phyloP scores from a whole-genome alignment of 2,329 filamentous ascomycete genomes.

The Ophiocordyceps sinensis region DNA sequence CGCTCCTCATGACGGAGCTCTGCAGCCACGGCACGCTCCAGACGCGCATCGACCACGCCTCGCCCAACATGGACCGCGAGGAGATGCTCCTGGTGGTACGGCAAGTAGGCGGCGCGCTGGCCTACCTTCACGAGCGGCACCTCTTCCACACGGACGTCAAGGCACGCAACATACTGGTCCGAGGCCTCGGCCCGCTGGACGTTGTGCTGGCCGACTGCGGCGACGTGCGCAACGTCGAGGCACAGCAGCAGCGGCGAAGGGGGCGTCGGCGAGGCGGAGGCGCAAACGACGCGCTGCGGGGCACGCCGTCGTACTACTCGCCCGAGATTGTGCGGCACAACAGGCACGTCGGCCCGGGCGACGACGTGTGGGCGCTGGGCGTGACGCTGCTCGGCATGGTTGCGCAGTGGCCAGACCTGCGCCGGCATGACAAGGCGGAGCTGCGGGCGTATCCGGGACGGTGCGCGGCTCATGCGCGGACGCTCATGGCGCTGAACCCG shows the following conservation, averaged over 20 bases:
- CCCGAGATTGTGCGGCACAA: conserved; percentile 11
- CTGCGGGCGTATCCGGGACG: conserved; percentile 9
- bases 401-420: conserved; percentile 11
- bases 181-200: conserved; percentile 11
- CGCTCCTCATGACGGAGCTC: conserved; percentile 16
- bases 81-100: conserved; percentile 8
- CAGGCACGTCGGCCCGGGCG: conserved; percentile 10
- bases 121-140: conserved; percentile 10
- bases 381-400: conserved; percentile 16
- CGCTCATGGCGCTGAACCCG: conserved; percentile 11
- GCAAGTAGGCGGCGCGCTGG: conserved; percentile 12
- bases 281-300: conserved; percentile 5
- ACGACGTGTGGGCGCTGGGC: conserved; percentile 21
- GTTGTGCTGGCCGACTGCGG: conserved; percentile 17
- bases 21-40: conserved; percentile 15
- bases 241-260: neutral
- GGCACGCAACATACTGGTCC: conserved; percentile 16
- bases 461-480: conserved; percentile 10
- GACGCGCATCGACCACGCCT: conserved; percentile 9
- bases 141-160: conserved; percentile 18
- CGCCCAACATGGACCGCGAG: conserved; percentile 5
- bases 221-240: conserved; percentile 9
- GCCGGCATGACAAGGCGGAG: conserved; percentile 3
- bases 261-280: neutral
- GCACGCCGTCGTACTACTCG: conserved; percentile 15